Evolutionary conservation across 106 monocot genomes (phyloP).

Genomic region (Allium sativum): DNA sequence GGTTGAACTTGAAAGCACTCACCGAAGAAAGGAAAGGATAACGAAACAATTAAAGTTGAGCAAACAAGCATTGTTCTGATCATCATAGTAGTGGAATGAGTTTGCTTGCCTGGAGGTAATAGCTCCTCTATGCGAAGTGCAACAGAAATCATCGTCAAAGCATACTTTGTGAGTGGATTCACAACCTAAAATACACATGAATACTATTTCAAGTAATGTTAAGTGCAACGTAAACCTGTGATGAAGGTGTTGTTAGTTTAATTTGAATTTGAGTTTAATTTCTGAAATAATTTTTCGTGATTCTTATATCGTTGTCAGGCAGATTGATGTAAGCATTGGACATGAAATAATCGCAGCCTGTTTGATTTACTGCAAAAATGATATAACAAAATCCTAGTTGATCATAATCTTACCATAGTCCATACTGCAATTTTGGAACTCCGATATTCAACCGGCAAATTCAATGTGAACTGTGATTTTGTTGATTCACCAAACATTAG

Average conservation of each 20-base stretch:
- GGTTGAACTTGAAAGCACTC: conserved; percentile 1
- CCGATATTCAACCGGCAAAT: conserved; percentile 42
- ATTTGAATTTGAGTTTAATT: too few relatives aligned
- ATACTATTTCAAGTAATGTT: too few relatives aligned
- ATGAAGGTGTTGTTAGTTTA: too few relatives aligned
- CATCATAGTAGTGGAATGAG: conserved; percentile 11
- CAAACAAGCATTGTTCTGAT: conserved; percentile 44
- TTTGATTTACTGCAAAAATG: too few relatives aligned
- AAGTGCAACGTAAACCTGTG: too few relatives aligned
- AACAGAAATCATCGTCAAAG: conserved; percentile 65
- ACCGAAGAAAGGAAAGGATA: conserved; percentile 56
- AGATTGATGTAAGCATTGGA: too few relatives aligned
- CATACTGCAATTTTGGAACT: conserved; percentile 51
- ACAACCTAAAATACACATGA: conserved; percentile 32
- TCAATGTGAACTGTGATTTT: conserved; percentile 55
- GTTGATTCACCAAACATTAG: conserved; percentile 57
- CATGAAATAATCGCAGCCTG: too few relatives aligned
- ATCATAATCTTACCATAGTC: conserved; percentile 32
- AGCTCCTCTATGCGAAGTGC: conserved; percentile 51
- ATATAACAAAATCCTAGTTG: neutral
- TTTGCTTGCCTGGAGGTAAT: conserved; percentile 26
- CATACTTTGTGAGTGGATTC: conserved; percentile 53
- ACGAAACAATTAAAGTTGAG: conserved; percentile 42
- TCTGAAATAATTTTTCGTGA: too few relatives aligned
- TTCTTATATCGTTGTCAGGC: too few relatives aligned